A percentile compares a stretch with the other conserved stretches of the same genome.
These are phyloP conservation scores for Boletus pseudo-olivaceus DNA, from an alignment of 768 basidiomycete species.

Conservation along the genomic window DNA sequence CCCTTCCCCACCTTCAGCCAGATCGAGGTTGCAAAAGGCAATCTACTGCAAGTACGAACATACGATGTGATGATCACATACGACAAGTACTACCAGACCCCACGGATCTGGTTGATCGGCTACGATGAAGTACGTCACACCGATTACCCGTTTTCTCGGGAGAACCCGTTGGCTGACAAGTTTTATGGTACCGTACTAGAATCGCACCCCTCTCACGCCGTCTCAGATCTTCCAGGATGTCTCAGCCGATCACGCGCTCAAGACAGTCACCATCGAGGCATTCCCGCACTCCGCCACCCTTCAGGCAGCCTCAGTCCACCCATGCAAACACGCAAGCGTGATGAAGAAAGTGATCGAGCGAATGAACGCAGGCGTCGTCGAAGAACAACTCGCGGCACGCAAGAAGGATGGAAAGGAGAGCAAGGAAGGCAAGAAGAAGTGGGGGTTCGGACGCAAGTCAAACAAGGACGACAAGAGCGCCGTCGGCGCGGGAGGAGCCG, in stretches of 20 bases:
- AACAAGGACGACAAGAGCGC: constrained; percentile 49
- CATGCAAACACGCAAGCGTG: constrained; percentile 97
- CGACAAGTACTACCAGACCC: constrained; percentile 99
- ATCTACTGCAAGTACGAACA: constrained; percentile 91
- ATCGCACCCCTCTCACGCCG: constrained; percentile 83
- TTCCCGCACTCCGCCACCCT: constrained; percentile 92
- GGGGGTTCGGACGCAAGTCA: constrained; percentile 75
- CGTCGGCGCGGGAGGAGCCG: constrained; percentile 1
- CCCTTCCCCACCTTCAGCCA: constrained; percentile 45
- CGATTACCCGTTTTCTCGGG: neutral
- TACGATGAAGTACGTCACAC: constrained; percentile 81
- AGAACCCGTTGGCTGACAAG: neutral
- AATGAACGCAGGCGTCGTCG: constrained; percentile 88
- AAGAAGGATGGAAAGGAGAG: constrained; percentile 44
- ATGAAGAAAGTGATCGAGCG: constrained; percentile 99
- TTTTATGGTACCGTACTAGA: constrained; percentile 45
- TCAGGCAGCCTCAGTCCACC: constrained; percentile 91
- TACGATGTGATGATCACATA: constrained; percentile 99
- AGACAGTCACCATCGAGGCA: constrained; percentile 97
- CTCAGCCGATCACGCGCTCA: constrained; percentile 94
- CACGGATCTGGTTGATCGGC: constrained; percentile 94
- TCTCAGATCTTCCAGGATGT: constrained; percentile 96
- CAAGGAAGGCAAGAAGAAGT: constrained; percentile 74
- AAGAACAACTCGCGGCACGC: constrained; percentile 72
- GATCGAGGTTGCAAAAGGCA: constrained; percentile 67